A percentile compares a stretch with the other conserved stretches of the same genome.
Evolutionary conservation across 768 basidiomycete genomes (phyloP).

Genomic region (Trametes sanguinea): DNA sequence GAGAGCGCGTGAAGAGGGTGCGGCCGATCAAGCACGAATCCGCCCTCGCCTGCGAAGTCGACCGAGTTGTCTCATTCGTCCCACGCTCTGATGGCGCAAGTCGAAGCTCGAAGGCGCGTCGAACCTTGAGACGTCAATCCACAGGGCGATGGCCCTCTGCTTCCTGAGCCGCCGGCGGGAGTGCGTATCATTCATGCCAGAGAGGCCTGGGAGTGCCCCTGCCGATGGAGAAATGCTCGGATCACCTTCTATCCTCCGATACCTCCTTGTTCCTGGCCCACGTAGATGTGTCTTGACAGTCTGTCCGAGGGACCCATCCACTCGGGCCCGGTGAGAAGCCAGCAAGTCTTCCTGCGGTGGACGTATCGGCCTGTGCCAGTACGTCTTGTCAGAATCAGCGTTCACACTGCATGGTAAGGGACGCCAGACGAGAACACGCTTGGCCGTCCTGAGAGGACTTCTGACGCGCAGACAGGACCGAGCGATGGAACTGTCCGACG

Average conservation of each 20-base stretch:
- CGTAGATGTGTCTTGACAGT: background rate
- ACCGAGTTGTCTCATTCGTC: conserved; percentile 5
- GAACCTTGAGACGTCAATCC: background rate
- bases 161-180: conserved; percentile 6
- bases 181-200: background rate
- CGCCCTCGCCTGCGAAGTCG: background rate
- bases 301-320: background rate
- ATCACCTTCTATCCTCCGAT: conserved; percentile 7
- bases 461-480: background rate
- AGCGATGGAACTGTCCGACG: conserved; percentile 6
- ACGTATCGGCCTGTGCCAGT: background rate
- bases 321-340: conserved; percentile 11
- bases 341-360: background rate
- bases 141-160: conserved; percentile 1
- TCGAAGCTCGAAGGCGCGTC: background rate
- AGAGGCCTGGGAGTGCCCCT: background rate
- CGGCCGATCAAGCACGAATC: background rate
- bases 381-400: conserved; percentile 15
- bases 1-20: background rate
- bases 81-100: conserved; percentile 7
- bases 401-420: conserved; percentile 6
- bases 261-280: conserved; percentile 11
- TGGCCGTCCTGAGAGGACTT: background rate
- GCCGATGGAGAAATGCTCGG: conserved; percentile 12
- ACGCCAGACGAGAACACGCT: background rate